A percentile compares a stretch with the other conserved stretches of the same genome.
phyloP scores from a whole-genome alignment of 2,329 filamentous ascomycete genomes.

The Sporothrix protearum region DNA sequence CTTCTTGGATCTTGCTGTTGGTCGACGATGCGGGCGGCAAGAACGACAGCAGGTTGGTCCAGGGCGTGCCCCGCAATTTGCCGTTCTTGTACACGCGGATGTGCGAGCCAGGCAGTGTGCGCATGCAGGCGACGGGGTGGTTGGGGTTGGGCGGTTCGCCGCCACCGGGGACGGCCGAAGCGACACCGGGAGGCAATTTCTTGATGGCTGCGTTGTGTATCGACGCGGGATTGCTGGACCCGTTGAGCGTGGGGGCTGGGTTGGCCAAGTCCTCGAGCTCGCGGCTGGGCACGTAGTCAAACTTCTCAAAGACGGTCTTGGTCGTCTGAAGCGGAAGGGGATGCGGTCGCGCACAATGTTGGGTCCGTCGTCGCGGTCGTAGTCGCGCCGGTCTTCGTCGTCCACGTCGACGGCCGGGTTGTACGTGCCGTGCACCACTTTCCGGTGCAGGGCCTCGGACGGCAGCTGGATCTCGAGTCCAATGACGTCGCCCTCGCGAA shows the following conservation, averaged over 20 bases:
- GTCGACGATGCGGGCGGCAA: conserved; percentile 83
- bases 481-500: conserved; percentile 88
- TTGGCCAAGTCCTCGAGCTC: conserved; percentile 83
- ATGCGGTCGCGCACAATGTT: conserved; percentile 95
- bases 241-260: conserved; percentile 51
- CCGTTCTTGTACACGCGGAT: conserved; percentile 96
- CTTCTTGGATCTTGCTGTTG: conserved; percentile 64
- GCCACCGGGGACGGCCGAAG: conserved; percentile 36
- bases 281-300: conserved; percentile 83
- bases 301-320: conserved; percentile 81
- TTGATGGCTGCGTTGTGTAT: conserved; percentile 44
- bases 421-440: conserved; percentile 81
- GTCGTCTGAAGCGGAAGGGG: conserved; percentile 91
- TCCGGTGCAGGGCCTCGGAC: conserved; percentile 78
- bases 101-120: conserved; percentile 79
- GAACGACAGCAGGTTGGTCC: conserved; percentile 83
- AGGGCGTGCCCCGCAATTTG: conserved; percentile 77
- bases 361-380: conserved; percentile 47
- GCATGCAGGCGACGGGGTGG: conserved; percentile 69
- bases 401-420: conserved; percentile 75
- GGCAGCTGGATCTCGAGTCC: conserved; percentile 90
- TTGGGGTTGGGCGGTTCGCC: conserved; percentile 63
- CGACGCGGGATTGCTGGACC: conserved; percentile 29
- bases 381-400: conserved; percentile 39
- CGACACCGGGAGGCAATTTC: conserved; percentile 34